phyloP scores from a whole-genome alignment of 768 basidiomycete genomes.

The Naematelia encephala region DNA sequence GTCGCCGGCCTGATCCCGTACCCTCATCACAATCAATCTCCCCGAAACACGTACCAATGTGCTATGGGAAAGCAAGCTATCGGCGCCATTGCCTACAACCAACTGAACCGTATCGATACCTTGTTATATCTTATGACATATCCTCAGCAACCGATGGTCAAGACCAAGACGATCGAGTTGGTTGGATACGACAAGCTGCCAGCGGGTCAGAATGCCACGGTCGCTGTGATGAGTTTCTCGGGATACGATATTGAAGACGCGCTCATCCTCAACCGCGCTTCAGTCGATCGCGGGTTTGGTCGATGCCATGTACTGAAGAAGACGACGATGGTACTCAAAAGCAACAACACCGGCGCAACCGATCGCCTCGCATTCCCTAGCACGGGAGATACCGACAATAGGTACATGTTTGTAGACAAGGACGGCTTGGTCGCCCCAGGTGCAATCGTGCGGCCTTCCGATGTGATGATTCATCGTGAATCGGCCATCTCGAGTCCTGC shows the following conservation, averaged over 20 bases:
- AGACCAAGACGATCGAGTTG: constrained; percentile 96
- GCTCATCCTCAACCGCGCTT: constrained; percentile 91
- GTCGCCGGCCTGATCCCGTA: constrained; percentile 98
- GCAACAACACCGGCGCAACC: constrained; percentile 96
- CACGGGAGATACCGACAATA: constrained; percentile 71
- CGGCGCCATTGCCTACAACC: constrained; percentile 96
- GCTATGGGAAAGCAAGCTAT: constrained; percentile 99
- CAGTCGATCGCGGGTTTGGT: constrained; percentile 94
- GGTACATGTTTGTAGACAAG: constrained; percentile 80
- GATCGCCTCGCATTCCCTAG: constrained; percentile 94
- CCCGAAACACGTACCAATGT: constrained; percentile 98
- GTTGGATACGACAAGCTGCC: constrained; percentile 95
- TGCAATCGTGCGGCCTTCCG: constrained; percentile 85
- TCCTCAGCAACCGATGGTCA: constrained; percentile 99
- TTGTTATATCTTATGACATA: constrained; percentile 96
- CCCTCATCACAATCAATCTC: constrained; percentile 98
- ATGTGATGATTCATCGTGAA: constrained; percentile 96
- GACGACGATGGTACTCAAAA: constrained; percentile 86
- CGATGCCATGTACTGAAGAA: constrained; percentile 96
- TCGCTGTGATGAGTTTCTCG: constrained; percentile 98
- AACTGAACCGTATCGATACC: constrained; percentile 95
- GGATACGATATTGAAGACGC: constrained; percentile 99
- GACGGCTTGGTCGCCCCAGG: constrained; percentile 96
- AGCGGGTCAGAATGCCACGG: constrained; percentile 96
- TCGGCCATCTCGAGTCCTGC: constrained; percentile 71